A percentile compares a stretch with the other conserved stretches of the same genome.
Evolutionary conservation across 192 early-diverging fungal species (phyloP).

Genomic region (Podila horticola): DNA sequence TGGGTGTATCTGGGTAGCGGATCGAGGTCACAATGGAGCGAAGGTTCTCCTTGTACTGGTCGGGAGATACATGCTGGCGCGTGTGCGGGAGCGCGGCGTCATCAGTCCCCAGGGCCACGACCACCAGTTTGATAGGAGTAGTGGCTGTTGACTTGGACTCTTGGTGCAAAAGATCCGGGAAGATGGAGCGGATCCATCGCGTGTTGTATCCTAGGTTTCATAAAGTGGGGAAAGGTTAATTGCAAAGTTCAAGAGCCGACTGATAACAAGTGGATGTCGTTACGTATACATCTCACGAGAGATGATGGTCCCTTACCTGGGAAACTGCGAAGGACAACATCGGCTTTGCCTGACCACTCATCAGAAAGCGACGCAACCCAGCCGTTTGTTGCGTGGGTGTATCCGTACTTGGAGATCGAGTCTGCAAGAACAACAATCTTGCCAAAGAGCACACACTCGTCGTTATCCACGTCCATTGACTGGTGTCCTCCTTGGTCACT

Average conservation of each 20-base stretch:
- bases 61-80: slow-evolving; percentile 70
- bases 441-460: slow-evolving; percentile 36
- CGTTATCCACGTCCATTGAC: neutral
- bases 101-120: slow-evolving; percentile 87
- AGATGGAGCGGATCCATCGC: slow-evolving; percentile 62
- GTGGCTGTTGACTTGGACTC: slow-evolving; percentile 19
- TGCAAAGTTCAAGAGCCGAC: too few species aligned
- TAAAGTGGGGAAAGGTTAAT: neutral
- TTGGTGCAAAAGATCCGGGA: slow-evolving; percentile 63
- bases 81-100: slow-evolving; percentile 69
- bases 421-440: slow-evolving; percentile 48
- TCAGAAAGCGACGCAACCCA: slow-evolving; percentile 41
- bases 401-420: slow-evolving; percentile 43
- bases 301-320: slow-evolving; percentile 56
- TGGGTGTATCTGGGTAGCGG: slow-evolving; percentile 59
- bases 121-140: slow-evolving; percentile 63
- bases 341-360: slow-evolving; percentile 57
- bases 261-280: neutral
- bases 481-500: neutral
- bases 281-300: neutral
- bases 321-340: slow-evolving; percentile 83
- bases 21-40: slow-evolving; percentile 63
- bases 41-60: slow-evolving; percentile 69
- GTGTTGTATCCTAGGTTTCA: slow-evolving; percentile 75
- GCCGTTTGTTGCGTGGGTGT: slow-evolving; percentile 37